phyloP scores from a whole-genome alignment of 176 grass and related monocot genomes.

The Oryza punctata region DNA sequence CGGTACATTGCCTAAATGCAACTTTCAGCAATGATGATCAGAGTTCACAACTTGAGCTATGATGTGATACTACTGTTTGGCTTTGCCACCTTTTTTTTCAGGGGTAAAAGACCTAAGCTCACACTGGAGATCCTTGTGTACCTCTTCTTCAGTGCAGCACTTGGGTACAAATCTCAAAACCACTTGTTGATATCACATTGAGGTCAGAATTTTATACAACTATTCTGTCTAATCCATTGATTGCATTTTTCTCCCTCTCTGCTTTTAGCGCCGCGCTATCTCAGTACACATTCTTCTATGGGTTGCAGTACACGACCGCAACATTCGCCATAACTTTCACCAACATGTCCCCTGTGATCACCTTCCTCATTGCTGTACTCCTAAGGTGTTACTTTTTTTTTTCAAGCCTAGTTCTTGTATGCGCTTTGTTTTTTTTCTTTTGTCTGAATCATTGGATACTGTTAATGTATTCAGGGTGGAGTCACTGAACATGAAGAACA shows the following conservation, averaged over 20 bases:
- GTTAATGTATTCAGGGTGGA: constrained; percentile 52
- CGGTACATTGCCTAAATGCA: constrained; percentile 42
- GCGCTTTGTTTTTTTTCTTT: not conserved
- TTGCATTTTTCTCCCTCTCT: not conserved
- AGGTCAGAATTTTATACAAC: not conserved
- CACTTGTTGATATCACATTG: not conserved
- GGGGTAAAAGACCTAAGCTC: constrained; percentile 79
- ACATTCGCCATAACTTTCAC: constrained; percentile 84
- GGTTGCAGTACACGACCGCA: constrained; percentile 68
- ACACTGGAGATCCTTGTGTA: constrained; percentile 83
- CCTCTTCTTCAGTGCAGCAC: constrained; percentile 78
- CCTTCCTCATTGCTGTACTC: constrained; percentile 67
- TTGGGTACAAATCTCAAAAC: constrained; percentile 60
- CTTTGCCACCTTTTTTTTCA: constrained; percentile 26
- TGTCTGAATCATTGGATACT: constrained; percentile 1
- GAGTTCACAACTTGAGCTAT: not conserved
- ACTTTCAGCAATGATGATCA: not conserved
- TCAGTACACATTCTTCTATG: constrained; percentile 75
- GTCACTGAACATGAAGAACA: constrained; percentile 67
- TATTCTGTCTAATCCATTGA: constrained; percentile 9
- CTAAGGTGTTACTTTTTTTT: constrained; percentile 42
- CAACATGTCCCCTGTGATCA: constrained; percentile 77
- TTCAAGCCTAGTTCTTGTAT: not conserved
- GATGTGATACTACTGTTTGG: not conserved
- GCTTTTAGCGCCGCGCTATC: constrained; percentile 60